Base-by-base conservation (phyloP, 139 green algal species). In the Pseudopediastrum boryanum region DNA sequence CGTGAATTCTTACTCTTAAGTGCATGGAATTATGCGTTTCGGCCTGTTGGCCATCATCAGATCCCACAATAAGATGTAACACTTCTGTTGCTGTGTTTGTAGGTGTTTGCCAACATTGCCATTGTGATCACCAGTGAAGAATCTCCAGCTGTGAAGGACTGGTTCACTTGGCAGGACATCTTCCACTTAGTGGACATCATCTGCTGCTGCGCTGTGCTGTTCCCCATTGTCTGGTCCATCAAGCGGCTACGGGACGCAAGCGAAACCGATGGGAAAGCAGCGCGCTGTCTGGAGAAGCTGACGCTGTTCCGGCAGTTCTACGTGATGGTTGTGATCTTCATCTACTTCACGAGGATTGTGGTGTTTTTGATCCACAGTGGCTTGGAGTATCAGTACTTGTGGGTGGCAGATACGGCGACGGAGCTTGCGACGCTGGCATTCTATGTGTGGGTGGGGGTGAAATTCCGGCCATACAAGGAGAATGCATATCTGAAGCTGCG, bases 311-410 rank as follows among this genome's bases (percentile, higher is more conserved):
- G 94, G 46, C 92, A 98, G 79, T 98, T 99, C 79, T 98, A 98
- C 84, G 87, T 98, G 73, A 87, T 86, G 79, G 88, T 97, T 21
- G 90, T 97, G 56, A 85, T 92, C 38, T 99, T 98, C 87, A 97
- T 99, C 72, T 99, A 98, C 90, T 98, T 98, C 86, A 99, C 95
- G 7, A 87, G 96, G 69, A 98, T 99, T 75, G 89, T 99, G n/a
- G 96, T 98, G 27, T 98, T 96, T 88, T 78, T 99, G 72, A 85
- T 99, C 62, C 65, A 90, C 66, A 89, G 71, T 27, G 84, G 67
- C 4, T 29, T 80, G 56, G 54, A 43, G 1, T 56, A 61, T 27
- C 51, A 94, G 62, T 91, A 93, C 79, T 84, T 88, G 2, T 99
- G 94, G 94, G 38, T 95, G 8, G 83, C 81, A 12, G 81, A 89